Conservation (phyloP, 1,284 basidiomycete species). For the Flammula alnicola region DNA sequence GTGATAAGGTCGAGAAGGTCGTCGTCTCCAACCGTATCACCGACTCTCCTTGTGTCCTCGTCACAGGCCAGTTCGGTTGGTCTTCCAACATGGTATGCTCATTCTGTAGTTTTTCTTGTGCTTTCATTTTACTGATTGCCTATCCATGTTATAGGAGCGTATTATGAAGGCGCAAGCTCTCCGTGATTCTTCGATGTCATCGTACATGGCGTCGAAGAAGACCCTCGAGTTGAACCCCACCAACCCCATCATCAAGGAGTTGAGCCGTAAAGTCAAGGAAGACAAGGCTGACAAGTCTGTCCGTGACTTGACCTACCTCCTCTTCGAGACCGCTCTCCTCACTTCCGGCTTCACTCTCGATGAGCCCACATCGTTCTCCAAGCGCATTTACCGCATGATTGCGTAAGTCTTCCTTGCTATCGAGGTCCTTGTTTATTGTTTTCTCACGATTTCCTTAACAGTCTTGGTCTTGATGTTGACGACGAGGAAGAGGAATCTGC, state of each 20-base stretch:
- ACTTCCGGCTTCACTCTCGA: conserved; percentile 96
- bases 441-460: conserved; percentile 27
- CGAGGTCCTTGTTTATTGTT: conserved; percentile 30
- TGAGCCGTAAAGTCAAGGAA: conserved; percentile 92
- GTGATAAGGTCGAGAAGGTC: conserved; percentile 99
- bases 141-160: conserved; percentile 66
- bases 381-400: conserved; percentile 98
- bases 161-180: conserved; percentile 99
- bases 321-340: conserved; percentile 96
- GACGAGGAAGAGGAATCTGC: conserved; percentile 63
- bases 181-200: conserved; percentile 98
- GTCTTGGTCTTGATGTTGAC: conserved; percentile 82
- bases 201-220: conserved; percentile 99
- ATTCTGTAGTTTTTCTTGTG: neutral
- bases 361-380: conserved; percentile 93
- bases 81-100: conserved; percentile 94
- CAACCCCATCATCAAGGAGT: conserved; percentile 96
- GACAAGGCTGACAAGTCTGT: conserved; percentile 99
- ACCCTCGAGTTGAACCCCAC: conserved; percentile 96
- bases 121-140: conserved; percentile 10
- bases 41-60: conserved; percentile 95
- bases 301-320: conserved; percentile 91
- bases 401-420: conserved; percentile 36
- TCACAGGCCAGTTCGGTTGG: conserved; percentile 99
- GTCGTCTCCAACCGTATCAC: conserved; percentile 97